Percentiles rank a stretch among this genome's conserved stretches.
Conservation (phyloP, 768 basidiomycete species). For the Lactarius indigo region DNA sequence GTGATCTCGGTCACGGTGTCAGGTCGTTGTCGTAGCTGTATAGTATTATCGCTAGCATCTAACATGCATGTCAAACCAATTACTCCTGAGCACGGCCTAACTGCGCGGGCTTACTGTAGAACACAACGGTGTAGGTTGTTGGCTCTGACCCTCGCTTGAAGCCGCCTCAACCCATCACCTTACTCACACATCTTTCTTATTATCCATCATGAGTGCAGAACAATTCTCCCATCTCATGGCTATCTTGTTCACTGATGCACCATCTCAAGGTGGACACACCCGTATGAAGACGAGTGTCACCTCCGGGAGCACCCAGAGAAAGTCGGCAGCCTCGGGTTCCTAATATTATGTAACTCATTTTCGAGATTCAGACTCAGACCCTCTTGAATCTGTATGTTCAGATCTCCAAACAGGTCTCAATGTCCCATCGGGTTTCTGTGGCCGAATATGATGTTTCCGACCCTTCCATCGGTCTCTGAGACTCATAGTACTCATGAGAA, state of each 20-base stretch:
- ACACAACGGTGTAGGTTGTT: not conserved
- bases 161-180: not conserved
- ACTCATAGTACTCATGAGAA: too few relatives aligned
- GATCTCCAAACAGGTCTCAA: too few relatives aligned
- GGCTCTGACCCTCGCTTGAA: not conserved
- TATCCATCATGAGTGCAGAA: conserved; percentile 28
- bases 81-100: not conserved
- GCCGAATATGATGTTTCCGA: too few relatives aligned
- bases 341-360: too few relatives aligned
- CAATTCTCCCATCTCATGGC: conserved; percentile 8
- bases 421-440: too few relatives aligned
- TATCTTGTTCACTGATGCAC: not conserved
- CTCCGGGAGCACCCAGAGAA: conserved; percentile 52
- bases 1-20: not conserved
- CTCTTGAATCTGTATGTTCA: too few relatives aligned
- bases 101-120: not conserved
- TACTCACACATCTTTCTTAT: not conserved
- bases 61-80: not conserved
- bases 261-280: conserved; percentile 62
- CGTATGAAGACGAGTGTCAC: conserved; percentile 65
- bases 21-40: not conserved
- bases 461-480: too few relatives aligned
- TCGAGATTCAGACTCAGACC: too few relatives aligned
- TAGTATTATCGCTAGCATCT: not conserved
- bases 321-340: conserved; percentile 27